These are phyloP conservation scores for Hypericum androsaemum DNA, from an alignment of 345 rosid species.

Conservation along the genomic window DNA sequence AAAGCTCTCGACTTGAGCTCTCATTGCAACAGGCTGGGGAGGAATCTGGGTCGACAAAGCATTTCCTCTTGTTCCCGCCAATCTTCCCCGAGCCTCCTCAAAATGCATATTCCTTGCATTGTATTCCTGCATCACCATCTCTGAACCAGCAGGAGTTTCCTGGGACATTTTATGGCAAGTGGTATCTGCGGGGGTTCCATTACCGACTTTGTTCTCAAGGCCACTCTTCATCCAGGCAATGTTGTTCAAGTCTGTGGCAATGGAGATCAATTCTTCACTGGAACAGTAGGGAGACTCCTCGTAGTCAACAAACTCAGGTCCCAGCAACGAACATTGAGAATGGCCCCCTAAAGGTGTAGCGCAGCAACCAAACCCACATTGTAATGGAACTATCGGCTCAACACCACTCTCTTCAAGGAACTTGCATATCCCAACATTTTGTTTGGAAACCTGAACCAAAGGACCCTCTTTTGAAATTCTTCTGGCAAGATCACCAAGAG, in stretches of 20 bases:
- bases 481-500: constrained; percentile 21
- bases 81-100: constrained; percentile 37
- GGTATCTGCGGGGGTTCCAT: constrained; percentile 13
- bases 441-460: constrained; percentile 38
- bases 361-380: constrained; percentile 77
- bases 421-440: constrained; percentile 33
- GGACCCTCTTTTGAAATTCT: constrained; percentile 44
- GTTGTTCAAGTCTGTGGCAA: constrained; percentile 77
- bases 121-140: constrained; percentile 33
- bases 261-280: constrained; percentile 57
- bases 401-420: constrained; percentile 42
- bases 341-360: constrained; percentile 19
- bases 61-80: constrained; percentile 34
- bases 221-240: constrained; percentile 82
- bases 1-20: constrained; percentile 40
- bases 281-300: constrained; percentile 50
- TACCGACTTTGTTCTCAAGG: constrained; percentile 32
- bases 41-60: constrained; percentile 27
- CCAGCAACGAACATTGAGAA: constrained; percentile 38
- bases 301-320: constrained; percentile 76
- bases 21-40: constrained; percentile 34
- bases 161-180: constrained; percentile 17
- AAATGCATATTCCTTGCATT: constrained; percentile 22
- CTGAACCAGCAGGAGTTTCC: constrained; percentile 14
- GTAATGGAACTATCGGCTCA: constrained; percentile 46